phyloP scores from a whole-genome alignment of 208 protist genomes.

The Balamuthia mandrillaris region DNA sequence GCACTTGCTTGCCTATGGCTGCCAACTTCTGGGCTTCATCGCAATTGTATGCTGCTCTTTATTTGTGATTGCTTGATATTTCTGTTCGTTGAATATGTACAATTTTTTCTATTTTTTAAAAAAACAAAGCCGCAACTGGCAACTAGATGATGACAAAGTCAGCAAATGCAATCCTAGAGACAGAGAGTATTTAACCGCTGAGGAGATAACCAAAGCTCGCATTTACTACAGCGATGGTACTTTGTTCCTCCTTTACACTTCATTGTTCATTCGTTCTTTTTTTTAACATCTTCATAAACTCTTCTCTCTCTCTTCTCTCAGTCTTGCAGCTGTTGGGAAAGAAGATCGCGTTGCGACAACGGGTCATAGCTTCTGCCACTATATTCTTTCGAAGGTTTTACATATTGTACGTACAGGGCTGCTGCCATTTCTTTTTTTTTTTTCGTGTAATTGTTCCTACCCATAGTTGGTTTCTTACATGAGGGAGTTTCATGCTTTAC shows the following conservation, averaged over 20 bases:
- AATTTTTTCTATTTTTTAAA: background rate
- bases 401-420: constrained; percentile 2
- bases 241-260: background rate
- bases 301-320: background rate
- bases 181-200: background rate
- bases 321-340: constrained; percentile 24
- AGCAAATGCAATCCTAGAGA: constrained; percentile 3
- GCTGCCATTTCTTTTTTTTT: background rate
- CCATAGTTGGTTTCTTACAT: background rate
- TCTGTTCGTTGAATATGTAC: background rate
- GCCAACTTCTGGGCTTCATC: constrained; percentile 1
- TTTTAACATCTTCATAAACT: background rate
- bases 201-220: constrained; percentile 11
- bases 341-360: constrained; percentile 11
- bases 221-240: constrained; percentile 24
- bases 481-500: background rate
- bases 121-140: background rate
- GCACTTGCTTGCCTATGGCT: too few relatives aligned
- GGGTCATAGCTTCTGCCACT: background rate
- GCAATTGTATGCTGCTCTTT: background rate
- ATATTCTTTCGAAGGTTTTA: constrained; percentile 10
- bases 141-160: background rate
- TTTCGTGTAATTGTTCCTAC: background rate
- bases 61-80: background rate
- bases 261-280: background rate